Evolutionary conservation across 2,329 filamentous ascomycete species (phyloP), one percentile per base, ranked within the genome.

Genomic region (Cladosporium velox): DNA sequence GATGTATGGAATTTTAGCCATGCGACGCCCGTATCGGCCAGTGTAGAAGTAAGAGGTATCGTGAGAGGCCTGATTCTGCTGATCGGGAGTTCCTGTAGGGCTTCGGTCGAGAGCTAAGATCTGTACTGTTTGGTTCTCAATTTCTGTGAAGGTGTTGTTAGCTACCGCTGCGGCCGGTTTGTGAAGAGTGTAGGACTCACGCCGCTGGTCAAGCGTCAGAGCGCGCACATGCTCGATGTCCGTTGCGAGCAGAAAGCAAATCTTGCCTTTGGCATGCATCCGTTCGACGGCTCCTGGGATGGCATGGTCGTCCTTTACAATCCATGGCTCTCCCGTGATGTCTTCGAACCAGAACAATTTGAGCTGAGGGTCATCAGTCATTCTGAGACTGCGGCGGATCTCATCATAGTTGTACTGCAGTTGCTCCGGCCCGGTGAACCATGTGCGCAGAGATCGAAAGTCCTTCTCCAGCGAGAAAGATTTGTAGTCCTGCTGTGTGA

Each of bases 381-480:
- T 30, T 1, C 30, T 8, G 18, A 57, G 52, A 21, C 28, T 30
- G 28, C 28, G 28, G 28, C 28, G 28, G 28, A 30, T 30, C 28
- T 30, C 28, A 6, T 30, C 28, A 30, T 30, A 21, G 30, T 57
- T 15, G 52, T 57, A 35, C 12, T 3, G 24, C 14, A 18, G 14
- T 21, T 21, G 18, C 14, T 21, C 7, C 2, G 58, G 4, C 6
- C 58, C 47, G 5, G 7, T 10, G 5, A 62, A n/a, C 59, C 59
- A 62, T n/a, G 59, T 62, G n/a, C 47, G 44, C 12, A 62, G 18
- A 10, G 59, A 51, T 18, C 44, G 44, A 18, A 62, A 62, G 28
- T 28, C 47, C 38, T 62, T 62, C 18, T 51, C 44, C 12, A 62
- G 44, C 3, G 51, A 15, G 15, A 62, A 30, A 10, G n/a, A 24